Evolutionary conservation across 148 eudicot genomes (phyloP).

Genomic region (Camellia granthamiana): DNA sequence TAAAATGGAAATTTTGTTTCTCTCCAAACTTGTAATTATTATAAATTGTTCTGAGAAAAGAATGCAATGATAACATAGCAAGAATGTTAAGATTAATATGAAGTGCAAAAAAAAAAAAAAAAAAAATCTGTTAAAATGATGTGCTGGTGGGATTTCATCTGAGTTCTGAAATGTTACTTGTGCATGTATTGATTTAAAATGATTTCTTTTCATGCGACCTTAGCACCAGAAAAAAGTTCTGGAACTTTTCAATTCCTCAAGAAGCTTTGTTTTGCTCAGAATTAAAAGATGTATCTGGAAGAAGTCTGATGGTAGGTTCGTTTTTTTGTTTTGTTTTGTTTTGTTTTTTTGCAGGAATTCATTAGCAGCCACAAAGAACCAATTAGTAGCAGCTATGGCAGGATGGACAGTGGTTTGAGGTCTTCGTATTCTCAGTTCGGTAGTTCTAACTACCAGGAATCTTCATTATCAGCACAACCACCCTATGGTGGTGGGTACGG

Average conservation of each 20-base stretch:
- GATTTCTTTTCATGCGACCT: background rate
- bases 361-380: constrained; percentile 52
- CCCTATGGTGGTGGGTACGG: constrained; percentile 61
- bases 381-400: constrained; percentile 44
- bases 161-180: background rate
- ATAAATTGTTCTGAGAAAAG: no score
- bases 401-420: constrained; percentile 43
- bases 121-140: no score
- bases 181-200: background rate
- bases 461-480: constrained; percentile 45
- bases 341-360: constrained; percentile 59
- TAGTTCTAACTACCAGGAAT: constrained; percentile 33
- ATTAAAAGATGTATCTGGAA: background rate
- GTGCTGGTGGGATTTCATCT: background rate
- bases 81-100: no score
- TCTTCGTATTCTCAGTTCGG: constrained; percentile 49
- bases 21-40: no score
- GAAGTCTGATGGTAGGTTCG: background rate
- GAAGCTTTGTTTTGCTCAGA: background rate
- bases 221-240: background rate
- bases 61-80: no score
- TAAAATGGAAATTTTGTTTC: no score
- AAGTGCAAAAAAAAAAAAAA: no score
- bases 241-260: background rate
- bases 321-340: no score